Conservation (phyloP, 768 basidiomycete species). For the Crassisporium funariophilum region DNA sequence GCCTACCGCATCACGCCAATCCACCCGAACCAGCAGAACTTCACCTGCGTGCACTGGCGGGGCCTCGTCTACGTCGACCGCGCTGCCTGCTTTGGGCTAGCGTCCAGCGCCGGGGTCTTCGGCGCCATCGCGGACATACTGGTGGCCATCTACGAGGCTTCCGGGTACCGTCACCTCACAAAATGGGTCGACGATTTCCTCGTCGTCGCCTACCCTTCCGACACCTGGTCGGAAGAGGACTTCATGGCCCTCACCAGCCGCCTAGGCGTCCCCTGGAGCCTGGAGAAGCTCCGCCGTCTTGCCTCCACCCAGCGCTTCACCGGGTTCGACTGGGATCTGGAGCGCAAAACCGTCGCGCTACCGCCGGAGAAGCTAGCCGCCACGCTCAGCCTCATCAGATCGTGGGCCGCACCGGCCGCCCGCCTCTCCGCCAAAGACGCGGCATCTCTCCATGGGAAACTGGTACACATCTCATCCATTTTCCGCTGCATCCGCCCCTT, state of each 20-base stretch:
- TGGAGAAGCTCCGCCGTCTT: conserved; percentile 7
- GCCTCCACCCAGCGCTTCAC: conserved; percentile 9
- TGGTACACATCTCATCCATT: conserved; percentile 37
- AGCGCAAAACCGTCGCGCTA: conserved; percentile 1
- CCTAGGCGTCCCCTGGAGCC: conserved; percentile 18
- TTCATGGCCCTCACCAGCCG: conserved; percentile 3
- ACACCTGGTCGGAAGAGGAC: conserved; percentile 21
- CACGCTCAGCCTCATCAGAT: not conserved
- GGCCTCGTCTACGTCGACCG: conserved; percentile 35
- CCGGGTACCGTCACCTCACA: not conserved
- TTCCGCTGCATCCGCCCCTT: conserved; percentile 27
- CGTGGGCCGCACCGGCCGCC: conserved; percentile 22
- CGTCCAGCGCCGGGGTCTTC: conserved; percentile 31
- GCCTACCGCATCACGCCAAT: conserved; percentile 41
- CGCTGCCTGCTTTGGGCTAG: conserved; percentile 30
- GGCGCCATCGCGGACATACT: conserved; percentile 34
- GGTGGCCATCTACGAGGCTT: conserved; percentile 23
- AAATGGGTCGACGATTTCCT: conserved; percentile 36
- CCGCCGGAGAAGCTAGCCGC: conserved; percentile 26
- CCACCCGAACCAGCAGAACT: conserved; percentile 33
- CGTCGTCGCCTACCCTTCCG: conserved; percentile 14
- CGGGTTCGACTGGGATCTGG: conserved; percentile 19
- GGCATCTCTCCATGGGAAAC: conserved; percentile 33
- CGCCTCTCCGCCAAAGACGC: conserved; percentile 17
- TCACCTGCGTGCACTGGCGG: conserved; percentile 32